Percentiles rank a stretch among this genome's conserved stretches.
These are phyloP conservation scores for Fusarium succisae DNA, from an alignment of 2,329 filamentous ascomycete genomes.

Conservation along the genomic window DNA sequence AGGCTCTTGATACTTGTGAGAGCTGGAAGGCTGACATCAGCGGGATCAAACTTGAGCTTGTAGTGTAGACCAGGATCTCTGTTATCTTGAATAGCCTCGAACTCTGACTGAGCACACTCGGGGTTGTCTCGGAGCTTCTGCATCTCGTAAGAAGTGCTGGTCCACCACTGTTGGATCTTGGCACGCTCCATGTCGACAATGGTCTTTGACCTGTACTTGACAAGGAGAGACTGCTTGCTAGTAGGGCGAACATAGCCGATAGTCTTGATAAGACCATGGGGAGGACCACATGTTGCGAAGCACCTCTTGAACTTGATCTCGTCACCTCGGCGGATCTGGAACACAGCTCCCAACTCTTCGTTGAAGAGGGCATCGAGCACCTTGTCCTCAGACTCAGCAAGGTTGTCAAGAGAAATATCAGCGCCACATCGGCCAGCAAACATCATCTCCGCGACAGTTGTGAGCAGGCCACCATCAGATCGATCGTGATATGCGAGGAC, in stretches of 20 bases:
- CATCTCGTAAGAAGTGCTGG: conserved; percentile 88
- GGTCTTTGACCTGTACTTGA: conserved; percentile 75
- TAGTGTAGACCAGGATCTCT: conserved; percentile 85
- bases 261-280: conserved; percentile 81
- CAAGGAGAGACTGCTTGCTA: conserved; percentile 77
- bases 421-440: conserved; percentile 93
- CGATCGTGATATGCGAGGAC: conserved; percentile 95
- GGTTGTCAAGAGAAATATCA: conserved; percentile 82
- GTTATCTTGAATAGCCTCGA: conserved; percentile 76
- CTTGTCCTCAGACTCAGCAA: conserved; percentile 69
- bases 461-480: conserved; percentile 91
- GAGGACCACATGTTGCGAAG: conserved; percentile 90
- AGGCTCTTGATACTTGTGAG: conserved; percentile 57
- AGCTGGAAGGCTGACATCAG: conserved; percentile 76
- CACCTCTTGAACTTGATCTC: conserved; percentile 87
- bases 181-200: conserved; percentile 75
- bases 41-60: conserved; percentile 81
- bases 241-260: conserved; percentile 79
- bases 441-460: conserved; percentile 95
- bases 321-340: conserved; percentile 88
- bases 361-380: conserved; percentile 88
- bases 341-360: conserved; percentile 94
- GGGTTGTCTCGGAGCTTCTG: conserved; percentile 91
- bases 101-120: conserved; percentile 85
- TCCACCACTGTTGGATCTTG: conserved; percentile 87